phyloP scores from a whole-genome alignment of 1,284 basidiomycete species.

The Microbotryum scabiosae region DNA sequence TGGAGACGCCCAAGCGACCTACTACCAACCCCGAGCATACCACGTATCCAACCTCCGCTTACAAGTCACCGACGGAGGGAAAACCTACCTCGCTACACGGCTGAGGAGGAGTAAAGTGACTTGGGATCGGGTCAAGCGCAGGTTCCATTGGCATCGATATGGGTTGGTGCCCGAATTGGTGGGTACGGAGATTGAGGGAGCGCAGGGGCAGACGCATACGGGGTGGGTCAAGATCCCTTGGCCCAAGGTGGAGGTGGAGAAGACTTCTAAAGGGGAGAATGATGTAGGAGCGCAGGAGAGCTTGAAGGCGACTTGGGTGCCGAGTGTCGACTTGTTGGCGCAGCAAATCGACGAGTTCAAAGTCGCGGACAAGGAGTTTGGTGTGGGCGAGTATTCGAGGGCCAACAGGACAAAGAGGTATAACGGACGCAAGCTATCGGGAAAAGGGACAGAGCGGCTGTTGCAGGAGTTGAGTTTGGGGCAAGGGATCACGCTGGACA shows the following conservation, averaged over 20 bases:
- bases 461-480: too few relatives aligned
- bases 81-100: constrained; percentile 25
- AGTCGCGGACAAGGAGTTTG: constrained; percentile 17
- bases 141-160: constrained; percentile 26
- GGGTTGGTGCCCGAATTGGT: constrained; percentile 16
- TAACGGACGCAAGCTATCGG: constrained; percentile 17
- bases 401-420: constrained; percentile 24
- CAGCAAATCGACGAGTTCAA: constrained; percentile 8
- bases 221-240: constrained; percentile 21
- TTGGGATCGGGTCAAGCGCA: constrained; percentile 19
- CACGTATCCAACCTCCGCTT: constrained; percentile 31
- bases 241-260: constrained; percentile 16
- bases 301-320: not conserved
- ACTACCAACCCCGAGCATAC: constrained; percentile 11
- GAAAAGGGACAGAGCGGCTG: not conserved
- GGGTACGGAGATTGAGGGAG: not conserved
- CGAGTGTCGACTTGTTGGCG: constrained; percentile 4
- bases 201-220: not conserved
- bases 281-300: constrained; percentile 14
- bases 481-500: too few relatives aligned
- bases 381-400: constrained; percentile 13
- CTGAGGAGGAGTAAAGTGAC: constrained; percentile 11
- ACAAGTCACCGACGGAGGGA: constrained; percentile 10
- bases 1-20: constrained; percentile 14
- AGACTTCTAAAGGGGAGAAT: not conserved